Evolutionary conservation across 495 filamentous ascomycete species (phyloP), one percentile per base, ranked within the genome.

Genomic region (Aspergillus cavernicola): DNA sequence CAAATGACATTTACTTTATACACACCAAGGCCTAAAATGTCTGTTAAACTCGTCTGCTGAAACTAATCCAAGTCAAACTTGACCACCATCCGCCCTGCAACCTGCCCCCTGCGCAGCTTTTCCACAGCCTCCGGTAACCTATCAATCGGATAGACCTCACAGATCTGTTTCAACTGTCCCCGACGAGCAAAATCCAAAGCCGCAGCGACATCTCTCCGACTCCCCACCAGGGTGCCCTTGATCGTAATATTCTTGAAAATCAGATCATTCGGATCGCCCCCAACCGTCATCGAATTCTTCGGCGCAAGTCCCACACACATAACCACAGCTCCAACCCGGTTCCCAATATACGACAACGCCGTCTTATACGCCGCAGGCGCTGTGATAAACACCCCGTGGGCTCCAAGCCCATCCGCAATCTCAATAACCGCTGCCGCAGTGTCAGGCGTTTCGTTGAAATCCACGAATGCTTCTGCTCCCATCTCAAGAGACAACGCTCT

Each of bases 401-500:
- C 73, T 2, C 71, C 76, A 15, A 75, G 44, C 3, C 73, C 72
- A 59, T 72, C 74, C 0, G 67, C 66, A 38, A 74, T 60, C 33
- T 68, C 57, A 37, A 70, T 67, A 2, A 76, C 66, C 15, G 66
- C 64, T 12, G 58, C 62, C 1, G 66, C 59, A 11, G 70, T 56
- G 44, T 77, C 66, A 1, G 53, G 33, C 10, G 63, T 53, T 41
- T 71, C 75, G 7, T 62, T 63, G 53, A 77, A 80, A 56, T 80
- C 77, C 2, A 80, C 65, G 53, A 80, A 80, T 0, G 67, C 69
- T 38, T 80, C 77, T n/a, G 77, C 76, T 6, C 77, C 77, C 68
- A 80, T 73, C 47, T 69, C 61, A 24, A 71, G 19, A 0, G 68
- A 60, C 5, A 80, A 57, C 13, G 62, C 59, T 33, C 63, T 60